Conservation (phyloP, 1,284 basidiomycete genomes). For the Naganishia albida region DNA sequence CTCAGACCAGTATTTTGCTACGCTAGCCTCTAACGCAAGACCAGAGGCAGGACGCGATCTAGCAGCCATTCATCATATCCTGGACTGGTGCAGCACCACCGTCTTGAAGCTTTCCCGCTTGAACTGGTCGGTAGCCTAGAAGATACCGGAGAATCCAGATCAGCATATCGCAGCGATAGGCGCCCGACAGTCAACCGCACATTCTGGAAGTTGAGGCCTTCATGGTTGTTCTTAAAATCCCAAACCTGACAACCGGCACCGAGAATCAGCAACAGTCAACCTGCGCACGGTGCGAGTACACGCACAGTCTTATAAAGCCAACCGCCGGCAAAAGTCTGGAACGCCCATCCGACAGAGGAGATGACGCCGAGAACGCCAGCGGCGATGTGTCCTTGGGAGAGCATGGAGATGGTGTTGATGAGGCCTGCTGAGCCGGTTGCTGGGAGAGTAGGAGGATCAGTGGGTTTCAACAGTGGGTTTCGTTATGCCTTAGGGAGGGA, state of each 20-base stretch:
- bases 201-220: conserved; percentile 49
- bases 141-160: not conserved
- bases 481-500: conserved; percentile 40
- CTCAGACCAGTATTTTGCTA: too few relatives aligned
- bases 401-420: conserved; percentile 83
- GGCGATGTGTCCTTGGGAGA: conserved; percentile 60
- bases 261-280: not conserved
- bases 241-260: conserved; percentile 39
- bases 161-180: not conserved
- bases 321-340: conserved; percentile 64
- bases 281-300: conserved; percentile 1
- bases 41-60: too few relatives aligned
- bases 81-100: conserved; percentile 47
- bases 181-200: conserved; percentile 25
- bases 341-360: conserved; percentile 79
- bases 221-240: conserved; percentile 54
- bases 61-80: conserved; percentile 23
- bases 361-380: conserved; percentile 77
- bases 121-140: conserved; percentile 45
- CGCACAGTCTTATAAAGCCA: conserved; percentile 50
- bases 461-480: not conserved
- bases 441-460: conserved; percentile 27
- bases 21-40: too few relatives aligned
- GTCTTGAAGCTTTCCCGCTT: conserved; percentile 50
- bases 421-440: conserved; percentile 92